phyloP scores from a whole-genome alignment of 331 rosid species.

The Erythrophleum ivorense region DNA sequence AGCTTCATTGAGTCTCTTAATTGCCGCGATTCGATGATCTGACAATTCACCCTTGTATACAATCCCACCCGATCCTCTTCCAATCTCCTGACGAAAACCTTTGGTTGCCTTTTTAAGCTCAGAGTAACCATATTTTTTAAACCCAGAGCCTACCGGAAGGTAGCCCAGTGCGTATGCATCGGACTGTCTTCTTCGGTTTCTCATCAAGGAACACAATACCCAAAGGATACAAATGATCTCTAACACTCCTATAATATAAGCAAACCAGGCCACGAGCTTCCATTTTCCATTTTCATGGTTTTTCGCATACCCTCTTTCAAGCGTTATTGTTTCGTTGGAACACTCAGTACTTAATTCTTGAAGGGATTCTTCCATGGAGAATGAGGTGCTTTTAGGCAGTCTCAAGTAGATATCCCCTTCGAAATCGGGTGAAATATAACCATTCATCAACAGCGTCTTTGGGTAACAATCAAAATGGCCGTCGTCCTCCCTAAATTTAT shows the following conservation, averaged over 20 bases:
- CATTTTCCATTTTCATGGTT: neutral
- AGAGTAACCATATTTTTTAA: slow-evolving; percentile 43
- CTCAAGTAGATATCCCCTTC: slow-evolving; percentile 40
- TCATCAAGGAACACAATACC: slow-evolving; percentile 35
- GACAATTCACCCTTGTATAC: slow-evolving; percentile 49
- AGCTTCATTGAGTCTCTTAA: slow-evolving; percentile 46
- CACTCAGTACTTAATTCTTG: slow-evolving; percentile 23
- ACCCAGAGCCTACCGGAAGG: slow-evolving; percentile 43
- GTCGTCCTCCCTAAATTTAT: neutral
- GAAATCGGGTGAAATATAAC: slow-evolving; percentile 36
- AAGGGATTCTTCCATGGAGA: neutral
- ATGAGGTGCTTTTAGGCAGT: slow-evolving; percentile 13
- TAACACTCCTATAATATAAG: slow-evolving; percentile 34
- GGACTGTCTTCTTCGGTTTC: slow-evolving; percentile 28
- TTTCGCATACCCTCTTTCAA: slow-evolving; percentile 36
- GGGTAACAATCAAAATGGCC: slow-evolving; percentile 31
- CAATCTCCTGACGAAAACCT: slow-evolving; percentile 49
- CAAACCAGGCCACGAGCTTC: slow-evolving; percentile 40
- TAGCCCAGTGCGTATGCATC: slow-evolving; percentile 28
- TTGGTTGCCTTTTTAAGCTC: slow-evolving; percentile 47
- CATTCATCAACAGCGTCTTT: slow-evolving; percentile 44
- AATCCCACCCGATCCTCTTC: slow-evolving; percentile 52
- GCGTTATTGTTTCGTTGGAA: neutral
- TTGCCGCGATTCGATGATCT: slow-evolving; percentile 46
- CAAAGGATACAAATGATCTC: slow-evolving; percentile 41